phyloP scores from a whole-genome alignment of 2,329 filamentous ascomycete species.

The Lanzia echinophila region DNA sequence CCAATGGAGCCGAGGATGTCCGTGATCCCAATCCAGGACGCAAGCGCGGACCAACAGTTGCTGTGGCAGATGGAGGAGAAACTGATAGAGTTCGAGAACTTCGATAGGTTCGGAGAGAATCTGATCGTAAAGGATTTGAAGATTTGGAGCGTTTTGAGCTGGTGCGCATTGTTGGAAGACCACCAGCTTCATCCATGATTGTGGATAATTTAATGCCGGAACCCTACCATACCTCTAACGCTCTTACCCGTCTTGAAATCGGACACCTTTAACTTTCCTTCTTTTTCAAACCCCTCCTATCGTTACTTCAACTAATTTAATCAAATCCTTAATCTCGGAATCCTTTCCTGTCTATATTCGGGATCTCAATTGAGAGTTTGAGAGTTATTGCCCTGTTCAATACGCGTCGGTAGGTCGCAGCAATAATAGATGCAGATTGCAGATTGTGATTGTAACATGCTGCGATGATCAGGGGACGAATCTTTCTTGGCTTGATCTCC shows the following conservation, averaged over 20 bases:
- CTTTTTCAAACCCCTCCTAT: no score
- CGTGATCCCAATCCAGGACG: slow-evolving; percentile 8
- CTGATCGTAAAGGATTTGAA: slow-evolving; percentile 5
- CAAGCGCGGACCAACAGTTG: background rate
- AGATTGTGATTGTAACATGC: slow-evolving; percentile 14
- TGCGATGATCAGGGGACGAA: slow-evolving; percentile 9
- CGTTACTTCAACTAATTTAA: no score
- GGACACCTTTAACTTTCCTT: background rate
- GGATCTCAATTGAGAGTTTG: no score
- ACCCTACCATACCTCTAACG: background rate
- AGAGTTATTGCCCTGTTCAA: no score
- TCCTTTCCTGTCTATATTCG: no score
- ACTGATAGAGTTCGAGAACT: slow-evolving; percentile 4
- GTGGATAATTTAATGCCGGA: background rate
- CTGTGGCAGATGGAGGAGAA: slow-evolving; percentile 8
- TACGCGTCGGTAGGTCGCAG: no score
- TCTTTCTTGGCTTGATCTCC: no score
- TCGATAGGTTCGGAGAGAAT: slow-evolving; percentile 4
- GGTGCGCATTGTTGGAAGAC: slow-evolving; percentile 8
- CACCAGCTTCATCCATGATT: slow-evolving; percentile 16
- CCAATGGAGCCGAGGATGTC: slow-evolving; percentile 9
- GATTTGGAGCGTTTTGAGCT: slow-evolving; percentile 7
- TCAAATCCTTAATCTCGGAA: no score
- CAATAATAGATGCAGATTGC: background rate
- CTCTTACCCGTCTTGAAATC: background rate